Base-by-base conservation (phyloP, 495 filamentous ascomycete species). In the Usnea hakonensis region DNA sequence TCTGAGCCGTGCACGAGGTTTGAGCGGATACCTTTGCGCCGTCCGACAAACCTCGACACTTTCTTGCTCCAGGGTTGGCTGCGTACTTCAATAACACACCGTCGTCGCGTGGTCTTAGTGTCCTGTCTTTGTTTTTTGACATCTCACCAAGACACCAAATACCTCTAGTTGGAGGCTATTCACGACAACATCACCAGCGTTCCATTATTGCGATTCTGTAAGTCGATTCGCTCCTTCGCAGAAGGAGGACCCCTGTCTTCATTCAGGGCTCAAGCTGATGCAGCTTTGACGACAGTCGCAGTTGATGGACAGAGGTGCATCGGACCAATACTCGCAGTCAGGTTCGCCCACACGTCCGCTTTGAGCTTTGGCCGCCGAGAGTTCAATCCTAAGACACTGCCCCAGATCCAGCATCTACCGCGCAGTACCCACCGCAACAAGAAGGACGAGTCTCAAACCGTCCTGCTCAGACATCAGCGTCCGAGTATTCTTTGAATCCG, bases 251-350 rank as follows among this genome's bases (percentile, higher is more conserved):
- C 16, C n/a, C 28, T 19, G n/a, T 44, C 37, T 40, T 26, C 30
- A 56, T 3, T 37, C 3, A 32, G 50, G 19, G 21, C 57, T 52
- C 21, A 26, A 5, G 60, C 64, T 66, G 59, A 66, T 55, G 55
- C 26, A 37, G 41, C 43, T 65, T 48, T 64, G 62, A 65, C 73
- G 68, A 65, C 69, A 71, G 75, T 74, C 75, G 67, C 77, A 75
- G 75, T 81, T 78, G 86, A 94, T 96, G 89, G 89, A 92, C 83
- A 89, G 89, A 83, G 85, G 87, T 81, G 83, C 89, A 73, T 79
- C 89, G 81, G 91, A 95, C 77, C 54, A 64, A 41, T 96, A 92
- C 81, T 85, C 90, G 88, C 92, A 96, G 87, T 87, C 91, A 95
- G 93, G 91, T 96, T 95, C 90, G 92, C 86, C 83, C 76, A 86